These are phyloP conservation scores for Kwoniella newhampshirensis DNA, from an alignment of 768 basidiomycete species.

Conservation along the genomic window DNA sequence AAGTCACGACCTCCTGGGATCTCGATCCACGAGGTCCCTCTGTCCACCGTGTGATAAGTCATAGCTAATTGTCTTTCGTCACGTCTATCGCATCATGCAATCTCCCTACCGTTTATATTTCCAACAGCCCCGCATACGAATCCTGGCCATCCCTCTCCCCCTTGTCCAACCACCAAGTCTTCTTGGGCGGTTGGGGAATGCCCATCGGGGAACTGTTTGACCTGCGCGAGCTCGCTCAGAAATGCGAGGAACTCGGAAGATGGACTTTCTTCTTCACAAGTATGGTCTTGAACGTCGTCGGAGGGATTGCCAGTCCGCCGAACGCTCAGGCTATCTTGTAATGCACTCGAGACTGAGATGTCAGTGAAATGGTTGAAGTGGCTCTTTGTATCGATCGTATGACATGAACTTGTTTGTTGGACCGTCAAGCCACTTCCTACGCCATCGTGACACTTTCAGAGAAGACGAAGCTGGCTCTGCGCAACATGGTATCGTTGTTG, in stretches of 20 bases:
- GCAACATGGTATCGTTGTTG: too few relatives aligned
- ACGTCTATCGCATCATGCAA: too few relatives aligned
- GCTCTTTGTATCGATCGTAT: too few relatives aligned
- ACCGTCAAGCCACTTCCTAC: too few relatives aligned
- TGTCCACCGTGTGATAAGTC: too few relatives aligned
- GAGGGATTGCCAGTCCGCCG: constrained; percentile 37
- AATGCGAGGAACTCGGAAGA: constrained; percentile 21
- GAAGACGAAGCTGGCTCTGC: too few relatives aligned
- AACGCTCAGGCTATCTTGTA: constrained; percentile 37
- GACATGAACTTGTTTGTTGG: too few relatives aligned
- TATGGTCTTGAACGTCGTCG: constrained; percentile 29
- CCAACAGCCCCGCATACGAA: constrained; percentile 27
- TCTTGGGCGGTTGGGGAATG: constrained; percentile 36
- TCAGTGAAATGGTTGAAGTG: too few relatives aligned
- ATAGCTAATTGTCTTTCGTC: too few relatives aligned
- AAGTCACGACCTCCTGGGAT: too few relatives aligned
- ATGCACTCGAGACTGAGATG: not conserved
- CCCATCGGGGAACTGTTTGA: constrained; percentile 39
- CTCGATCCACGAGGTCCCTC: too few relatives aligned
- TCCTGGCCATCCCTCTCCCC: constrained; percentile 14
- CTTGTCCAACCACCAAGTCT: constrained; percentile 27
- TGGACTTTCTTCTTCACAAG: constrained; percentile 38
- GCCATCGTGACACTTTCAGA: too few relatives aligned
- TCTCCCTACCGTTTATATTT: not conserved
- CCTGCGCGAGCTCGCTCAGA: constrained; percentile 19